Conservation (phyloP, 164 flowering plant species). For the Buxus sempervirens region DNA sequence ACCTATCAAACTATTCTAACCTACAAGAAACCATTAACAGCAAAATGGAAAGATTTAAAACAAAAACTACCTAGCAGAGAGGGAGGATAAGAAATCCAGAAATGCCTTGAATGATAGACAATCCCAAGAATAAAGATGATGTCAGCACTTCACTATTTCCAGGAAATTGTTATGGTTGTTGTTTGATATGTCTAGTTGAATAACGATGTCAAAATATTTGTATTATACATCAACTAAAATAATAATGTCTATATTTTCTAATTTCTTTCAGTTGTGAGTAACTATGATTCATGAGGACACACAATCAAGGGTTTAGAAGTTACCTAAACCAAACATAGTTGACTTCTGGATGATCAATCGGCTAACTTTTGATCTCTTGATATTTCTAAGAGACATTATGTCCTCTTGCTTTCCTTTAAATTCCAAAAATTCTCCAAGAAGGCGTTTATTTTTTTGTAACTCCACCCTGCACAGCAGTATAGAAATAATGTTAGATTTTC, state of each 20-base stretch:
- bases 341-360: conserved; percentile 65
- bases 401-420: conserved; percentile 88
- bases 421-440: conserved; percentile 84
- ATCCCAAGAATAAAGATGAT: too few species aligned
- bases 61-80: too few species aligned
- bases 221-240: neutral
- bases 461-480: conserved; percentile 57
- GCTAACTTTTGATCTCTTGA: conserved; percentile 81
- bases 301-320: conserved; percentile 6
- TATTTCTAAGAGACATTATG: conserved; percentile 44
- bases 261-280: neutral
- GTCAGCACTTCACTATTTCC: too few species aligned
- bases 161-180: too few species aligned
- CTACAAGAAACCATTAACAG: too few species aligned
- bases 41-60: too few species aligned
- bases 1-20: too few species aligned
- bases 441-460: conserved; percentile 57
- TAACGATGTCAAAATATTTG: too few species aligned
- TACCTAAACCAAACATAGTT: conserved; percentile 85
- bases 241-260: neutral
- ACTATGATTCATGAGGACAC: neutral
- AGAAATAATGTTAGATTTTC: conserved; percentile 5
- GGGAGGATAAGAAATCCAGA: too few species aligned
- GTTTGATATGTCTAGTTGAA: too few species aligned
- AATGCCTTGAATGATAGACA: too few species aligned